These are phyloP conservation scores for Roridomyces roridus DNA, from an alignment of 768 basidiomycete species.

Conservation along the genomic window DNA sequence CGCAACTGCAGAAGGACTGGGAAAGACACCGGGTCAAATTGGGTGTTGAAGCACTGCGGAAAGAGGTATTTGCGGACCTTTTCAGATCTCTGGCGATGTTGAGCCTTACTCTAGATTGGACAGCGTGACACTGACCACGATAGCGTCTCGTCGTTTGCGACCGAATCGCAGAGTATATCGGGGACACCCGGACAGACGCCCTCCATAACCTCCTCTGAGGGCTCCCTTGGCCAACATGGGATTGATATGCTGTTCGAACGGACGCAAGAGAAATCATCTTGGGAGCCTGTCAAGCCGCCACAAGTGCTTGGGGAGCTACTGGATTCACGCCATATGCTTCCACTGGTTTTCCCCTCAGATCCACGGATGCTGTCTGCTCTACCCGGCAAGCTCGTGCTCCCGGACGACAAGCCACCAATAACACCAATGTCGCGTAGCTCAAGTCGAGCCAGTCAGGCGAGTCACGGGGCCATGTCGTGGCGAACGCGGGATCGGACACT, in stretches of 20 bases:
- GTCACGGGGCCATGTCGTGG: constrained; percentile 59
- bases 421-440: constrained; percentile 41
- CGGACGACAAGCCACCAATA: constrained; percentile 38
- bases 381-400: constrained; percentile 52
- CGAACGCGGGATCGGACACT: constrained; percentile 62
- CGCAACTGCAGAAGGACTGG: constrained; percentile 97
- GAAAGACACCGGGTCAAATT: constrained; percentile 88
- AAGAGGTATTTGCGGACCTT: constrained; percentile 59
- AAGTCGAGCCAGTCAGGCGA: constrained; percentile 44
- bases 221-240: constrained; percentile 50
- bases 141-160: constrained; percentile 53
- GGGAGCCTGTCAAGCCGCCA: constrained; percentile 80
- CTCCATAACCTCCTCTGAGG: constrained; percentile 44
- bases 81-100: constrained; percentile 6
- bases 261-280: constrained; percentile 64
- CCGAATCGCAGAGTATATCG: constrained; percentile 43
- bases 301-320: constrained; percentile 89
- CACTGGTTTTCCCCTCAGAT: constrained; percentile 82
- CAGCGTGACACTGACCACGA: constrained; percentile 76
- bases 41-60: constrained; percentile 84
- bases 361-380: constrained; percentile 77
- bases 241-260: constrained; percentile 87
- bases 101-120: constrained; percentile 51
- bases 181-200: constrained; percentile 33
- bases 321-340: constrained; percentile 93